Conservation (phyloP, 2,329 filamentous ascomycete genomes). For the Orbilia blumenaviensis region DNA sequence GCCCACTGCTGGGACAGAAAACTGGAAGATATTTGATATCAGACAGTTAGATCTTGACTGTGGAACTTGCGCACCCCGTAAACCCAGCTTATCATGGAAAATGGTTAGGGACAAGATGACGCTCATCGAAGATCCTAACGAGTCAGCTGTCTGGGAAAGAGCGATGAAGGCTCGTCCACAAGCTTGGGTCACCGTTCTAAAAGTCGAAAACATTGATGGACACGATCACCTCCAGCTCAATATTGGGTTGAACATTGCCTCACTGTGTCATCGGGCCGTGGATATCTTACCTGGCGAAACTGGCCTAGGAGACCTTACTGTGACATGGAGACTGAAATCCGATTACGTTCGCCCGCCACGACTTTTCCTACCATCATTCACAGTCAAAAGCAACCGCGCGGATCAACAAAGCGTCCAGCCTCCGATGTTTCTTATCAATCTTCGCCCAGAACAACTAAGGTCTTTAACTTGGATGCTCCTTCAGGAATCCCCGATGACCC, state of each 20-base stretch:
- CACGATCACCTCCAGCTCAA: slow-evolving; percentile 60
- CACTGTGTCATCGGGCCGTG: slow-evolving; percentile 63
- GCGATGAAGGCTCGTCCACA: slow-evolving; percentile 64
- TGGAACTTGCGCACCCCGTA: slow-evolving; percentile 60
- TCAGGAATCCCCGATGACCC: slow-evolving; percentile 64
- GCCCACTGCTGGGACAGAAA: slow-evolving; percentile 31
- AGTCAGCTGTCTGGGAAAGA: slow-evolving; percentile 66
- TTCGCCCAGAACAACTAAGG: slow-evolving; percentile 67
- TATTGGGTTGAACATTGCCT: slow-evolving; percentile 62
- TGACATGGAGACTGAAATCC: slow-evolving; percentile 64
- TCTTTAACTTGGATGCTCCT: slow-evolving; percentile 70
- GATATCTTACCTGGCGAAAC: slow-evolving; percentile 57
- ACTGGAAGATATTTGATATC: slow-evolving; percentile 56
- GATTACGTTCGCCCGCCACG: slow-evolving; percentile 59
- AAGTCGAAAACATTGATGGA: slow-evolving; percentile 35
- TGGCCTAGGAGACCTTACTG: slow-evolving; percentile 25
- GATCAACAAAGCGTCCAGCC: slow-evolving; percentile 60
- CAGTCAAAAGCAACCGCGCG: slow-evolving; percentile 62
- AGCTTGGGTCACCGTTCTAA: slow-evolving; percentile 62
- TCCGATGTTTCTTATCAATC: slow-evolving; percentile 59
- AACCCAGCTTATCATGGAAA: slow-evolving; percentile 61
- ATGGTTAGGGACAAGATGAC: slow-evolving; percentile 59
- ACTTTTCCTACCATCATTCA: slow-evolving; percentile 61
- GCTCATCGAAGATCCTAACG: slow-evolving; percentile 66
- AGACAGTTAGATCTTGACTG: slow-evolving; percentile 47